Evolutionary conservation across 371 early-diverging fungal species (phyloP), one percentile per base, ranked within the genome.

Genomic region (Rhizopus stolonifer): DNA sequence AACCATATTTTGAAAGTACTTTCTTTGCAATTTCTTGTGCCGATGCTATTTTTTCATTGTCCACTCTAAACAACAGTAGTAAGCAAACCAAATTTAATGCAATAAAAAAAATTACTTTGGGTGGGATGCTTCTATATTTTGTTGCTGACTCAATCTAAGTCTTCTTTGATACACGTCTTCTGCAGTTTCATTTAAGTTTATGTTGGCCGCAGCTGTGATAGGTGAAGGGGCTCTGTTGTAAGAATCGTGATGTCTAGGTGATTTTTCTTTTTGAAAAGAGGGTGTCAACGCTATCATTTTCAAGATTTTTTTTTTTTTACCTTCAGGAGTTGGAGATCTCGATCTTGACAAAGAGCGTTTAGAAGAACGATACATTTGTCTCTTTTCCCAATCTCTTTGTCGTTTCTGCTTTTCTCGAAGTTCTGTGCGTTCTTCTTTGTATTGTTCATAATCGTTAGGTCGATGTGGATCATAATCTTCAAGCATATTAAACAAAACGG

Each of bases 101-200:
- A 2, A 36, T 24, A 10, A 7, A 21, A 1, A 5, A 21, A 2
- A 26, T 42, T 52, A 58, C 58, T 38, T 58, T 42, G 52, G 32
- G 34, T 18, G 46, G 9, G 47, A 42, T 19, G 32, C 3, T 14
- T 22, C 23, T 13, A 18, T 43, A 31, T 5, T 24, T 54, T 56
- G 49, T 21, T 58, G 62, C 24, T 70, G 64, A 40, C 76, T 80
- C 56, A 88, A 55, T 47, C 57, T 64, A 8, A 82, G 69, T 45
- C 90, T 73, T 24, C 86, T 71, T 48, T 79, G 64, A 61, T 85
- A 88, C 6, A 86, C 90, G 56, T 90, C 90, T 21, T 89, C 88
- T 23, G 86, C 88, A 1, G 85, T 70, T 21, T 75, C 76, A 40
- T 81, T 79, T 4, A 64, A 55, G 51, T 74, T 64, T 9, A 75